Evolutionary conservation across 768 basidiomycete species (phyloP), one percentile per base, ranked within the genome.

Genomic region (Amanita exitialis): DNA sequence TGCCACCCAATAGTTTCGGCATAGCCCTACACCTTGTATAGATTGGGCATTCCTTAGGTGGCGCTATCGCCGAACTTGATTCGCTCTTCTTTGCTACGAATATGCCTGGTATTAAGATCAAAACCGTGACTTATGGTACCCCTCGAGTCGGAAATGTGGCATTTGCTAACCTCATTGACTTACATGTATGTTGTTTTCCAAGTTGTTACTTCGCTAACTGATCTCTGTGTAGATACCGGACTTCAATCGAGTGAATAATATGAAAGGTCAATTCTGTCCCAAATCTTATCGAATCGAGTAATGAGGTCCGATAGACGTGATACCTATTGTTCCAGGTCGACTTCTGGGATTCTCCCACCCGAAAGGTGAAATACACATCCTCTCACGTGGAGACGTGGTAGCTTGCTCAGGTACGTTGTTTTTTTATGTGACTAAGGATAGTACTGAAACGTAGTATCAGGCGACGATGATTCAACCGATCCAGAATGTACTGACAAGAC

Each of bases 251-350:
- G 64, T 73, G 13, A 73, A 73, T 54, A 73, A 75, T 51, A 49
- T 68, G 57, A 60, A 60, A 47, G 69, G 67, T 60, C 34, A n/a
- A 48, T 47, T 18, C n/a, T 46, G 38, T 41, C 27, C 35, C 30
- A 25, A 20, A 47, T 25, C 23, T 28, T 8, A 32, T 4, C 10
- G 10, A 16, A 12, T 13, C 27, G 42, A 18, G 28, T 38, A 44
- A 16, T 44, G 41, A 27, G 10, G 34, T 16, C 23, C 15, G 15
- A 21, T 52, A 68, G 74, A 78, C 57, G 52, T 70, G 25, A 64
- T 83, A 38, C 82, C 83, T 20, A 81, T 77, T 52, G 68, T 83
- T 6, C 81, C 81, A 6, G 74, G 70, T 2, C 66, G 70, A 16
- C 66, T 64, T 51, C 58, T 80, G 53, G 76, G 75, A 45, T 83